Evolutionary conservation across 192 early-diverging fungal genomes (phyloP).

Genomic region (Rhizophagus sp.): DNA sequence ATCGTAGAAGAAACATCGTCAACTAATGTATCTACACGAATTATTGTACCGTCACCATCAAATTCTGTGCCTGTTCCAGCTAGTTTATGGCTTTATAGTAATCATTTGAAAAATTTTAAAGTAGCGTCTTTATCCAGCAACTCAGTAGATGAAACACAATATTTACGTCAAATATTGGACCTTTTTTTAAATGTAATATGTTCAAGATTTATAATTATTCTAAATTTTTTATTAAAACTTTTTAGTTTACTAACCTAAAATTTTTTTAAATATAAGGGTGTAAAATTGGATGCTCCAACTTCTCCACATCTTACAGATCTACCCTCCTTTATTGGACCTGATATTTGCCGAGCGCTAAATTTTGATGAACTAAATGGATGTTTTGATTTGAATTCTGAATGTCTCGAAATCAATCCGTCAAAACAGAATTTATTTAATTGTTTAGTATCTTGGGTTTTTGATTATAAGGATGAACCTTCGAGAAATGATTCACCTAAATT

Average conservation of each 20-base stretch:
- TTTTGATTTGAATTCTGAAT: background rate
- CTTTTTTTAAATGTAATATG: background rate
- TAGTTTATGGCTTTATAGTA: background rate
- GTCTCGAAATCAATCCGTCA: background rate
- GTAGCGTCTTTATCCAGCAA: background rate
- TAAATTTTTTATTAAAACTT: background rate
- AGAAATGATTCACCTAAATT: background rate
- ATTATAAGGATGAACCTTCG: background rate
- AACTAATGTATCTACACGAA: background rate
- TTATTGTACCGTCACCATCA: background rate
- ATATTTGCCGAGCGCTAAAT: background rate
- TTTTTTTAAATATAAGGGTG: background rate
- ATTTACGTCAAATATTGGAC: background rate
- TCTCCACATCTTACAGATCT: slow-evolving; percentile 14
- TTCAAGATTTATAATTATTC: background rate
- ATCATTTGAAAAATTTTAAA: background rate
- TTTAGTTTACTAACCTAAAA: background rate
- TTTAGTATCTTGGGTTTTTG: slow-evolving; percentile 3
- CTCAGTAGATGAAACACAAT: background rate
- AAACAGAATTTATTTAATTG: slow-evolving; percentile 1
- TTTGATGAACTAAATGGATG: slow-evolving; percentile 1
- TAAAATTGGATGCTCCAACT: background rate
- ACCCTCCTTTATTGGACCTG: background rate
- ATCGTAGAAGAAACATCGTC: background rate
- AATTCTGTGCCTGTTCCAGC: background rate